phyloP scores from a whole-genome alignment of 2,329 filamentous ascomycete genomes.

The Aureobasidium sp. region DNA sequence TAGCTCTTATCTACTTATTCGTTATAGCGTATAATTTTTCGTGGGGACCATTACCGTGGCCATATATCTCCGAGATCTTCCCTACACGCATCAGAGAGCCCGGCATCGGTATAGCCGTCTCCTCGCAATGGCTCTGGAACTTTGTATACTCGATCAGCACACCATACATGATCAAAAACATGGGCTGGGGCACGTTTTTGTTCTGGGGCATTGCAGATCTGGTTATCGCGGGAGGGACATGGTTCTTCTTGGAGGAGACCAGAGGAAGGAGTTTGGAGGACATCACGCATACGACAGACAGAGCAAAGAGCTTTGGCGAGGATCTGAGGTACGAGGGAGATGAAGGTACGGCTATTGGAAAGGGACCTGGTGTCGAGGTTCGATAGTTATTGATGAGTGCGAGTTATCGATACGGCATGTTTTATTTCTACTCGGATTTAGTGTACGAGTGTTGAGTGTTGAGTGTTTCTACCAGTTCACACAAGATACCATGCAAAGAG shows the following conservation, averaged over 20 bases:
- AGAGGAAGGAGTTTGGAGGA: conserved; percentile 28
- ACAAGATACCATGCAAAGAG: no score
- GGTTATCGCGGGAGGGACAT: conserved; percentile 33
- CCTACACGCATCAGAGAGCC: conserved; percentile 42
- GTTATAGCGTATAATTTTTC: conserved; percentile 46
- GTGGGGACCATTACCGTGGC: conserved; percentile 42
- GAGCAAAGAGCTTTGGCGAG: conserved; percentile 5
- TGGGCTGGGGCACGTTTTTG: conserved; percentile 41
- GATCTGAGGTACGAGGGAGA: neutral
- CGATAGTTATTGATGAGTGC: neutral
- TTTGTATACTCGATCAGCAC: conserved; percentile 34
- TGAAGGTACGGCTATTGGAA: neutral
- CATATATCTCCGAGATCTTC: conserved; percentile 45
- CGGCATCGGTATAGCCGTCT: conserved; percentile 42
- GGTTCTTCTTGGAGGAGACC: conserved; percentile 31
- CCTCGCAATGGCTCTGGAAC: conserved; percentile 45
- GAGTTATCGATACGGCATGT: neutral
- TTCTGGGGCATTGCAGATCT: conserved; percentile 40
- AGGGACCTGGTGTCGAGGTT: neutral
- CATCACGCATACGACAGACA: conserved; percentile 17
- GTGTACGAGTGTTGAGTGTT: neutral
- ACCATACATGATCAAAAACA: conserved; percentile 41
- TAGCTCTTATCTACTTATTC: conserved; percentile 48
- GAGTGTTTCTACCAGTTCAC: neutral
- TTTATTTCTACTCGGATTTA: no score